These are phyloP conservation scores for Diaporthe citri DNA, from an alignment of 2,329 filamentous ascomycete genomes.

Conservation along the genomic window DNA sequence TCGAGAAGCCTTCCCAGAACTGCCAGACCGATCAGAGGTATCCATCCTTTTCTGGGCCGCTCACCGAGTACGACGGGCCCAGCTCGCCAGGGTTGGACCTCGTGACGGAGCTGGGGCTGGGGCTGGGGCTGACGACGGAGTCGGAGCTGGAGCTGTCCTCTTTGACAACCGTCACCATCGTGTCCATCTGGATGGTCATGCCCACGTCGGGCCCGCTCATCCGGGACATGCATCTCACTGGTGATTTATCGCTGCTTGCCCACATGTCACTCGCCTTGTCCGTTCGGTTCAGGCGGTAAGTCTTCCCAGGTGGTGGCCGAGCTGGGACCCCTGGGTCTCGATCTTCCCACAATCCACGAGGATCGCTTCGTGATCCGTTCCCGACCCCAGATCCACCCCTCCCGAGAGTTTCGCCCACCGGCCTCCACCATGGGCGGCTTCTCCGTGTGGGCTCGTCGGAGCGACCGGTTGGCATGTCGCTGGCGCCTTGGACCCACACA, in stretches of 20 bases:
- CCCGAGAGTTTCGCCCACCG: conserved; percentile 17
- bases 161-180: conserved; percentile 47
- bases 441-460: conserved; percentile 29
- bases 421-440: conserved; percentile 35
- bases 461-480: conserved; percentile 21
- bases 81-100: conserved; percentile 6
- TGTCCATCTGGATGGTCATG: conserved; percentile 48
- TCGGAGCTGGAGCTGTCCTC: conserved; percentile 26
- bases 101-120: conserved; percentile 2
- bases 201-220: background rate
- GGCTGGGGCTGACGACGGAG: background rate
- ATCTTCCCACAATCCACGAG: conserved; percentile 25
- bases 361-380: conserved; percentile 17
- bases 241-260: background rate
- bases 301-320: conserved; percentile 13
- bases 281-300: conserved; percentile 34
- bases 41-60: conserved; percentile 10
- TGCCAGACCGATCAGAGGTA: conserved; percentile 12
- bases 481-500: conserved; percentile 48
- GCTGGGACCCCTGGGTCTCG: conserved; percentile 20
- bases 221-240: background rate
- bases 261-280: background rate
- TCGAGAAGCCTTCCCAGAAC: conserved; percentile 28
- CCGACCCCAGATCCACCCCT: conserved; percentile 29
- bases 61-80: conserved; percentile 20